Evolutionary conservation across 306 rosid species (phyloP).

Genomic region (Malus domestica): ASM211411v1 NC_041804.1:8699001-8699500

Average conservation of each 20-base stretch:
- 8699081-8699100: slow-evolving; percentile 13
- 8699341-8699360: no score
- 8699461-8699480: background rate
- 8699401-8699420: no score
- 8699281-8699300: no score
- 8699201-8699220: no score
- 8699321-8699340: no score
- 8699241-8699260: no score
- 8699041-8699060: slow-evolving; percentile 6
- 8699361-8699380: no score
- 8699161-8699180: background rate
- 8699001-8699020: background rate
- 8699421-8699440: background rate
- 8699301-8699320: no score
- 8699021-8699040: background rate
- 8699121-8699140: slow-evolving; percentile 40
- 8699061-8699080: background rate
- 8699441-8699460: background rate
- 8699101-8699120: slow-evolving; percentile 13
- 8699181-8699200: no score
- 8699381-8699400: no score
- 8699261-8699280: no score
- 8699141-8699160: slow-evolving; percentile 18
- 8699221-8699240: no score
- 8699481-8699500: slow-evolving; percentile 54